A percentile compares a stretch with the other conserved stretches of the same genome.
These are phyloP conservation scores for Phoma herbarum DNA, from an alignment of 2,329 filamentous ascomycete genomes.

Conservation along the genomic window DNA sequence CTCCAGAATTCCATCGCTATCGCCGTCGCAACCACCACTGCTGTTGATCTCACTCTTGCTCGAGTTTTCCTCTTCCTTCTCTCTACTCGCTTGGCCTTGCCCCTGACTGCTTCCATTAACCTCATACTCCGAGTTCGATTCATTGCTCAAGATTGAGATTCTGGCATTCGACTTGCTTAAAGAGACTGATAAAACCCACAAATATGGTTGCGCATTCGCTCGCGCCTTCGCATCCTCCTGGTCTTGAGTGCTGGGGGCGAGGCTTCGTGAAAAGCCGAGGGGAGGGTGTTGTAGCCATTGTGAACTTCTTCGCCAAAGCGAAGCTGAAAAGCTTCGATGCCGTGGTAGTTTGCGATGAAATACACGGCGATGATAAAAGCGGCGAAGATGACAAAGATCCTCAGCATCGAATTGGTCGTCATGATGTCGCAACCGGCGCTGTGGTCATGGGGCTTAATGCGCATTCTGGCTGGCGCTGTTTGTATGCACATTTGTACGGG, in stretches of 20 bases:
- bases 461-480: not conserved
- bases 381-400: not conserved
- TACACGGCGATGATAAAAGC: not conserved
- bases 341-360: not conserved
- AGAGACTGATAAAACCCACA: conserved; percentile 3
- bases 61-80: not conserved
- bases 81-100: not conserved
- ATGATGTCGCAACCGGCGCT: not conserved
- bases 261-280: not conserved
- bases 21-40: not conserved
- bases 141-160: not conserved
- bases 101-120: not conserved
- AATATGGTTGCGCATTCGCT: not conserved
- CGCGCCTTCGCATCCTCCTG: not conserved
- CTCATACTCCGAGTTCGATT: not conserved
- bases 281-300: not conserved
- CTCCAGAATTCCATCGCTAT: not conserved
- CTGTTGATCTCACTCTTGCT: conserved; percentile 9
- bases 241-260: not conserved
- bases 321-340: not conserved
- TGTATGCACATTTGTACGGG: not conserved
- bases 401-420: not conserved
- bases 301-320: not conserved
- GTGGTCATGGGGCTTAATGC: not conserved
- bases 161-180: not conserved